Conservation (phyloP, 768 basidiomycete genomes). For the Pleurotus eryngii region DNA sequence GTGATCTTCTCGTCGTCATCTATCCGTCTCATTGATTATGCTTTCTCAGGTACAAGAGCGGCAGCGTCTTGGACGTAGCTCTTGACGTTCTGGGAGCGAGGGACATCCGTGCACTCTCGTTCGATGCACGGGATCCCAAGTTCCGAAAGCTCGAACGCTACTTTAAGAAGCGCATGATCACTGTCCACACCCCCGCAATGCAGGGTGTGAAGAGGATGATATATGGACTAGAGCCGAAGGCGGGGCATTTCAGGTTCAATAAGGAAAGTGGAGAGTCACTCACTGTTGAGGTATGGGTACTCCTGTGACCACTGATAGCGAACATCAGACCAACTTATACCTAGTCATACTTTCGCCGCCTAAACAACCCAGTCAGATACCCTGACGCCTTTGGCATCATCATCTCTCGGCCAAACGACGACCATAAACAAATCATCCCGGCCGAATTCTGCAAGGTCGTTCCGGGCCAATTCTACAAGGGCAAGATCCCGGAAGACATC, state of each 20-base stretch:
- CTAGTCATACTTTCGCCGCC: conserved; percentile 39
- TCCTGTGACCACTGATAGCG: neutral
- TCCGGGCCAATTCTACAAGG: conserved; percentile 46
- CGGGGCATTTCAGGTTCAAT: conserved; percentile 35
- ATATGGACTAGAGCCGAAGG: conserved; percentile 30
- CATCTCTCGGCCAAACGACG: conserved; percentile 21
- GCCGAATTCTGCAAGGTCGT: conserved; percentile 45
- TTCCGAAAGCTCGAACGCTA: conserved; percentile 34
- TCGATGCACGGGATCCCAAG: conserved; percentile 16
- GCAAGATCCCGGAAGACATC: conserved; percentile 36
- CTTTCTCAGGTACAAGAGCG: conserved; percentile 25
- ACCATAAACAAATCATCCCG: conserved; percentile 38
- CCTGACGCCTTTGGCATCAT: conserved; percentile 38
- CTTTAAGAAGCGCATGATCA: conserved; percentile 33
- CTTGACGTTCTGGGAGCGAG: conserved; percentile 22
- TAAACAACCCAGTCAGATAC: conserved; percentile 25
- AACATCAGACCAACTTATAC: neutral
- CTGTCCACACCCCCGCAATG: conserved; percentile 18
- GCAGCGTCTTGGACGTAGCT: conserved; percentile 28
- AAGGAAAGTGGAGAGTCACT: conserved; percentile 29
- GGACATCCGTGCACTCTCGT: conserved; percentile 26
- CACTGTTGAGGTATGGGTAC: conserved; percentile 36
- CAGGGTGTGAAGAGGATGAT: conserved; percentile 31
- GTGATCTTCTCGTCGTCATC: conserved; percentile 9
- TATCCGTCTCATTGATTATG: neutral